A percentile compares a stretch with the other conserved stretches of the same genome.
These are phyloP conservation scores for Sisymbrium altissimum DNA, from an alignment of 345 rosid species.

Conservation along the genomic window DNA sequence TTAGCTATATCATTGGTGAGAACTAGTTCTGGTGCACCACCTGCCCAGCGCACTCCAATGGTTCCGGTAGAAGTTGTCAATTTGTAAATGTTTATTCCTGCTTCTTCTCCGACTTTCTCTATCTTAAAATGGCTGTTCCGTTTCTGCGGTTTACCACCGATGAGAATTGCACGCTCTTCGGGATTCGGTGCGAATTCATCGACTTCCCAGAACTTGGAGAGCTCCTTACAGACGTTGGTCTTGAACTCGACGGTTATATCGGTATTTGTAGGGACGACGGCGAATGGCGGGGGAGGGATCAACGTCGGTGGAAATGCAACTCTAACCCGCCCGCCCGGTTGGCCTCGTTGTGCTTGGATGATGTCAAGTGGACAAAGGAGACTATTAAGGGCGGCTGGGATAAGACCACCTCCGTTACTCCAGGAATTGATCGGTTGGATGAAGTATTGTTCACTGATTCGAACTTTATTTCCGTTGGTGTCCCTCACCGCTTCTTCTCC, in stretches of 20 bases:
- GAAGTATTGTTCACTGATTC: background rate
- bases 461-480: background rate
- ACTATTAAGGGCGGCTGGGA: background rate
- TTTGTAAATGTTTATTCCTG: background rate
- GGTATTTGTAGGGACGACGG: background rate
- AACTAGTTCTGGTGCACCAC: background rate
- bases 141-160: background rate
- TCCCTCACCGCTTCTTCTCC: slow-evolving; percentile 4
- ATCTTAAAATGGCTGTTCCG: background rate
- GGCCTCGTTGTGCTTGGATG: background rate
- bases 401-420: background rate
- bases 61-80: background rate
- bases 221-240: background rate
- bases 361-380: slow-evolving; percentile 4
- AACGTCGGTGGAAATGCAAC: background rate
- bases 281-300: background rate
- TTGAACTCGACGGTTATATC: background rate
- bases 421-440: slow-evolving; percentile 8
- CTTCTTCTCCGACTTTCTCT: background rate
- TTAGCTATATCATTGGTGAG: background rate
- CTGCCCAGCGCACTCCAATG: background rate
- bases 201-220: slow-evolving; percentile 13
- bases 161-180: background rate
- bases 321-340: background rate
- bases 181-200: background rate